phyloP scores from a whole-genome alignment of 805 yeast species.

The Grigorovia yakushimaensis region DNA sequence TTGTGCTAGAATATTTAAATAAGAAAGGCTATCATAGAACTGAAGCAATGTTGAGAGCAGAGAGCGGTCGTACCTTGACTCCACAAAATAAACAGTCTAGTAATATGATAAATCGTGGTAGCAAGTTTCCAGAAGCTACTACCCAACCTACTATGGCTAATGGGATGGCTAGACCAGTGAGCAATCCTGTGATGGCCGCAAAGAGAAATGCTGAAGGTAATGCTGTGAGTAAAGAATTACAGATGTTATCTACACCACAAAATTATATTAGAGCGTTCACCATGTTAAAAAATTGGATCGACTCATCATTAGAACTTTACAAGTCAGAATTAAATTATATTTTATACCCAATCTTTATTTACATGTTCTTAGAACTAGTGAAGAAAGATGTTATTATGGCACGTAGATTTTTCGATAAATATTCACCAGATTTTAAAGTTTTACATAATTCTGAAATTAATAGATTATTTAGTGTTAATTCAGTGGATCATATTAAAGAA shows the following conservation, averaged over 20 bases:
- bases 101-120: constrained; percentile 37
- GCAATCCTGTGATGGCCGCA: constrained; percentile 17
- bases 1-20: constrained; percentile 84
- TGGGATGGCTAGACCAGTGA: constrained; percentile 23
- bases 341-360: constrained; percentile 87
- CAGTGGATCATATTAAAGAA: constrained; percentile 73
- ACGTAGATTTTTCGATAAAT: constrained; percentile 64
- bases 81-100: constrained; percentile 40
- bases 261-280: constrained; percentile 72
- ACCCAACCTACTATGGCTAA: constrained; percentile 26
- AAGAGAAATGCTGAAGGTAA: constrained; percentile 26
- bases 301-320: constrained; percentile 81
- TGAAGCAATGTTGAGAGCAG: constrained; percentile 88
- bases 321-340: constrained; percentile 77
- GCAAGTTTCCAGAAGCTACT: constrained; percentile 23
- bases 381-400: constrained; percentile 55
- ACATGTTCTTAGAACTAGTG: constrained; percentile 72
- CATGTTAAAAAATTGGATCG: constrained; percentile 79
- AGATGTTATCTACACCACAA: constrained; percentile 39
- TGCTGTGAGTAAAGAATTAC: constrained; percentile 16
- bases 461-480: constrained; percentile 60
- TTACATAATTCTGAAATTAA: constrained; percentile 72
- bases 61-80: constrained; percentile 54
- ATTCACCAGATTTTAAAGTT: constrained; percentile 59
- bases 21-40: constrained; percentile 92